Evolutionary conservation across 768 basidiomycete species (phyloP).

Genomic region (Multifurca ochricompacta): DNA sequence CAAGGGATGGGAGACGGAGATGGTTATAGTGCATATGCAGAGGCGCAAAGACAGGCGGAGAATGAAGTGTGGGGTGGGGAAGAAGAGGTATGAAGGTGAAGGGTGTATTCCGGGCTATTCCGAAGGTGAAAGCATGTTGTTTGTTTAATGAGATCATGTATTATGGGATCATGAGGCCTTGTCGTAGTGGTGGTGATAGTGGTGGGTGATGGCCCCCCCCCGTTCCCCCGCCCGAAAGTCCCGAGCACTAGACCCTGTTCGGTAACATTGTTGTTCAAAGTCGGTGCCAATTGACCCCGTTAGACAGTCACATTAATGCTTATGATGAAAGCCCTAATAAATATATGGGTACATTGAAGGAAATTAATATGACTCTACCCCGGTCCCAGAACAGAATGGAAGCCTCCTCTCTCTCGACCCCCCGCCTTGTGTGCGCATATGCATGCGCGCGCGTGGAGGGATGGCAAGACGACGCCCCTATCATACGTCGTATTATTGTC

Average conservation of each 20-base stretch:
- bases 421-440: too few species aligned
- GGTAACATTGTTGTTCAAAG: conserved; percentile 20
- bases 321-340: neutral
- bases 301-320: neutral
- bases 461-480: too few species aligned
- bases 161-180: neutral
- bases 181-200: too few species aligned
- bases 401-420: conserved; percentile 18
- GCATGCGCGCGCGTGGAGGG: conserved; percentile 18
- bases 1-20: neutral
- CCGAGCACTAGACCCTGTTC: conserved; percentile 16
- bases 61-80: too few species aligned
- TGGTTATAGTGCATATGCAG: too few species aligned
- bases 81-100: neutral
- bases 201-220: too few species aligned
- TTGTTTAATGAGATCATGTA: too few species aligned
- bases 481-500: neutral
- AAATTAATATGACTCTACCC: neutral
- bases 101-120: neutral
- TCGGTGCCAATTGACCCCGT: conserved; percentile 2
- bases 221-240: neutral
- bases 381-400: conserved; percentile 12
- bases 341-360: conserved; percentile 9
- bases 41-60: too few species aligned
- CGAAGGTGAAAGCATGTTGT: too few species aligned